Conservation (phyloP, 2,329 filamentous ascomycete species). For the Aspergillus proliferans region DNA sequence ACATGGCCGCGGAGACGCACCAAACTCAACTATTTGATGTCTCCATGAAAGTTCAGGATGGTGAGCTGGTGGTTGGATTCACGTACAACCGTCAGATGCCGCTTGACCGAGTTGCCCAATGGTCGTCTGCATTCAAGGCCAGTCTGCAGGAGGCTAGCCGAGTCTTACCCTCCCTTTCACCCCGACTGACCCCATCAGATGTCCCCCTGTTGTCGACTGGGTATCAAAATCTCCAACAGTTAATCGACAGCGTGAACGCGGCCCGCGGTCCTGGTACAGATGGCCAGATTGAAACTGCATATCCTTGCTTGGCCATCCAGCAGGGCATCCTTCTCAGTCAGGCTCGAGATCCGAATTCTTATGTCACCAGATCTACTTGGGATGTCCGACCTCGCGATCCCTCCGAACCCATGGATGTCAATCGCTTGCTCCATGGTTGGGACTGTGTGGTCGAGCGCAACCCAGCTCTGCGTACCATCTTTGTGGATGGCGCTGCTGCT, state of each 20-base stretch:
- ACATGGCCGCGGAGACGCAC: background rate
- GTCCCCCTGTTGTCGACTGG: background rate
- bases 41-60: background rate
- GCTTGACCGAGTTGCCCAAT: background rate
- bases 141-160: background rate
- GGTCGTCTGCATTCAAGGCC: background rate
- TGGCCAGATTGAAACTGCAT: constrained; percentile 26
- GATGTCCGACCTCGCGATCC: background rate
- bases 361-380: background rate
- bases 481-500: background rate
- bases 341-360: background rate
- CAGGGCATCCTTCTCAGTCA: constrained; percentile 20
- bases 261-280: background rate
- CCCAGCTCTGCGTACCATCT: constrained; percentile 1
- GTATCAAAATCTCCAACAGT: background rate
- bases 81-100: background rate
- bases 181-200: background rate
- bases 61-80: background rate
- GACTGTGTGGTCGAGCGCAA: constrained; percentile 1
- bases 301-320: constrained; percentile 33
- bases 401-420: background rate
- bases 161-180: background rate
- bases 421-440: background rate
- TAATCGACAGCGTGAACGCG: background rate
- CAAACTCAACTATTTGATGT: background rate